A percentile compares a stretch with the other conserved stretches of the same genome.
Conservation (phyloP, 129 eudicot genomes). For the Saposhnikovia divaricata region DNA sequence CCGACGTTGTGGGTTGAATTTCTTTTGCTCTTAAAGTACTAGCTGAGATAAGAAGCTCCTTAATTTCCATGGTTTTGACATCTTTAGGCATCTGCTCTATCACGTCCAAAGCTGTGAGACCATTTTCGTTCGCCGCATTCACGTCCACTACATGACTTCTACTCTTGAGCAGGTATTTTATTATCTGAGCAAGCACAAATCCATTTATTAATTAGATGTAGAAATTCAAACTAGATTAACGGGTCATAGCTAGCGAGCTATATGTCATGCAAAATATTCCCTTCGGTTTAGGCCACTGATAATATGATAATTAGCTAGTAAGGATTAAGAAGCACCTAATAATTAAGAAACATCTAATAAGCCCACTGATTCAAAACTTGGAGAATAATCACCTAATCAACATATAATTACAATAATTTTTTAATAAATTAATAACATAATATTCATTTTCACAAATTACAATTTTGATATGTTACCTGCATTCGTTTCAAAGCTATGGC, state of each 20-base stretch:
- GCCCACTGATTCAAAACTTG: too few species aligned
- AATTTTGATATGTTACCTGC: not conserved
- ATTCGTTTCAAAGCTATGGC: slow-evolving; percentile 20
- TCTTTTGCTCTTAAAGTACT: not conserved
- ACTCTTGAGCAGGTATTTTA: not conserved
- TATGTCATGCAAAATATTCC: too few species aligned
- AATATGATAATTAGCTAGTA: too few species aligned
- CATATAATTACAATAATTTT: too few species aligned
- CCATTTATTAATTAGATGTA: not conserved
- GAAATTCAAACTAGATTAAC: too few species aligned
- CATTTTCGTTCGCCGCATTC: slow-evolving; percentile 10
- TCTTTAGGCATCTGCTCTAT: not conserved
- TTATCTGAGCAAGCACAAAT: not conserved
- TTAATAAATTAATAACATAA: too few species aligned
- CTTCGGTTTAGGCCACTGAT: too few species aligned
- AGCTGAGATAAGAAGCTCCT: not conserved
- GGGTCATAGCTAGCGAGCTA: too few species aligned
- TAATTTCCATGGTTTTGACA: not conserved
- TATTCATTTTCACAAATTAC: too few species aligned
- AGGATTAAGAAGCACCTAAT: too few species aligned
- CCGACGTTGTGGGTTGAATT: not conserved
- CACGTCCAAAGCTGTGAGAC: not conserved
- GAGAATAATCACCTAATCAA: too few species aligned
- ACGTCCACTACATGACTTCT: not conserved
- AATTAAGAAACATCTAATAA: too few species aligned